These are phyloP conservation scores for Ustilago loliicola DNA, from an alignment of 1,284 basidiomycete species.

Conservation along the genomic window DNA sequence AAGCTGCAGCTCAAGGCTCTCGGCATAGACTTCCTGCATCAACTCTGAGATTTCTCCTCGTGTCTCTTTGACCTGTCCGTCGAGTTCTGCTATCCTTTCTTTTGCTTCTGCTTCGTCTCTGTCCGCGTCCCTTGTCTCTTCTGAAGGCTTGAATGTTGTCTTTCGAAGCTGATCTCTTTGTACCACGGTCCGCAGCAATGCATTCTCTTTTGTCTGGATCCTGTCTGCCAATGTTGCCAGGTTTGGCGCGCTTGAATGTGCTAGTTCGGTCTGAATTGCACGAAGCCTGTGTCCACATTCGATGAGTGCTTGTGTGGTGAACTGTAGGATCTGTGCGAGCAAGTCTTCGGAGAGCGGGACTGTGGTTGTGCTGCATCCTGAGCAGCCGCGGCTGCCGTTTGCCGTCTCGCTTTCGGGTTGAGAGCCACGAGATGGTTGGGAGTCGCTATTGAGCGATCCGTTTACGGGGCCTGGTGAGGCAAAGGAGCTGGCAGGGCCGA, in stretches of 20 bases:
- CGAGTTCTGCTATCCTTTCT: conserved; percentile 12
- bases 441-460: conserved; percentile 23
- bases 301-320: conserved; percentile 55
- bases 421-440: not conserved
- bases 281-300: conserved; percentile 51
- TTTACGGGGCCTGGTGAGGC: conserved; percentile 17
- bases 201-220: conserved; percentile 50
- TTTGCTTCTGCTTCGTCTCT: conserved; percentile 9
- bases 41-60: conserved; percentile 38
- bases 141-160: conserved; percentile 6
- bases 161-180: conserved; percentile 50
- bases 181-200: conserved; percentile 34
- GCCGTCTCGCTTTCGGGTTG: not conserved
- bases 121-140: not conserved
- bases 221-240: conserved; percentile 33
- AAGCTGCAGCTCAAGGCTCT: conserved; percentile 45
- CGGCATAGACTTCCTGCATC: conserved; percentile 56
- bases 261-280: conserved; percentile 48
- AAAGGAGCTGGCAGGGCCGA: conserved; percentile 11
- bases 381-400: conserved; percentile 13
- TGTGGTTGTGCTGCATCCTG: conserved; percentile 32
- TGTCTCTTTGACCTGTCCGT: conserved; percentile 16
- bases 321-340: conserved; percentile 50
- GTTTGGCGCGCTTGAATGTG: conserved; percentile 18
- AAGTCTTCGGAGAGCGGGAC: conserved; percentile 35